Evolutionary conservation across 495 filamentous ascomycete species (phyloP), one percentile per base, ranked within the genome.

Genomic region (Echria macrotheca): DNA sequence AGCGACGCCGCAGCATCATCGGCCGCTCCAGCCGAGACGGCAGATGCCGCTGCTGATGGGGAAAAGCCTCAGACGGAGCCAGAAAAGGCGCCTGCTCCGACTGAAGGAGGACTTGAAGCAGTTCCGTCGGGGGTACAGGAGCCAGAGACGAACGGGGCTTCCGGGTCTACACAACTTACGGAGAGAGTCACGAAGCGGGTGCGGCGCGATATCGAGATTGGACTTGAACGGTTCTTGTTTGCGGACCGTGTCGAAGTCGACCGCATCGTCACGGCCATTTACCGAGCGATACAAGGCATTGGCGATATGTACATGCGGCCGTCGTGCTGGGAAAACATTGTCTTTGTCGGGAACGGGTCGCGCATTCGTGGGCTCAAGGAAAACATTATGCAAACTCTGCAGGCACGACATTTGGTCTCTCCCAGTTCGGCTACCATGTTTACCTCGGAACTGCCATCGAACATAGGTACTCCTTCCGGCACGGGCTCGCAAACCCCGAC

Each of bases 391-490:
- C 72, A 81, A 26, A 89, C 84, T 0, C 75, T 97, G 17, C 80
- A 79, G 24, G 78, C 82, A 50, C 91, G 89, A 55, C 94, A 93
- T 63, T 73, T 95, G 29, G 85, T 97, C 49, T 91, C 90, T 4
- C 93, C 93, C 0, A 91, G 86, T 33, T 83, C 82, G 2, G 89
- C 85, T 18, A 96, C 90, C 28, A 97, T 97, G 59, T 98, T 98
- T 75, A 95, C 89, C 28, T 94, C 87, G 37, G 93, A 98, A 67
- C 80, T 98, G 26, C 90, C 90, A 15, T 93, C 87, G 1, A 88
- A 90, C 66, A 77, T 95, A 61, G 86, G 85, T 36, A 97, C 93
- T 0, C 93, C 93, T 9, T 75, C 82, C 29, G 90, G 87, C 5
- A 98, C 93, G 0, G 93, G 93, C 14, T 84, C 91, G 15, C 91